These are phyloP conservation scores for Parastagonospora avenae DNA, from an alignment of 2,329 filamentous ascomycete species.

Conservation along the genomic window DNA sequence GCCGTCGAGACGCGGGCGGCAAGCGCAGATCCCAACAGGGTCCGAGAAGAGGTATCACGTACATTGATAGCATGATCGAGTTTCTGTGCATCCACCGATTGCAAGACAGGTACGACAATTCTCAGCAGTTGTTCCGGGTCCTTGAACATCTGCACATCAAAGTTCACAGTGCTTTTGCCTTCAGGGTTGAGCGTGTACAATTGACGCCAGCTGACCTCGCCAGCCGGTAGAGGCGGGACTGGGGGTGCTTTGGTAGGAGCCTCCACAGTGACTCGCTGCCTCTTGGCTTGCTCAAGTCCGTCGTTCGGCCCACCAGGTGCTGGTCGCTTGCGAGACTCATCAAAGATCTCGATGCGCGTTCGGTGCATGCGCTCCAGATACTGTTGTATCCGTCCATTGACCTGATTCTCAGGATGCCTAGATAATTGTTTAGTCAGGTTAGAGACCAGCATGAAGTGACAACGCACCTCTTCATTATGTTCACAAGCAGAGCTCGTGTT, in stretches of 20 bases:
- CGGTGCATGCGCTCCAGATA: slow-evolving; percentile 83
- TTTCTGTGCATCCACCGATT: slow-evolving; percentile 69
- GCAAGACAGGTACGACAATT: slow-evolving; percentile 80
- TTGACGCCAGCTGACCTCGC: slow-evolving; percentile 78
- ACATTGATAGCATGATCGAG: slow-evolving; percentile 76
- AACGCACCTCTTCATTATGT: slow-evolving; percentile 76
- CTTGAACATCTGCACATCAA: slow-evolving; percentile 82
- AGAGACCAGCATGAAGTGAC: neutral
- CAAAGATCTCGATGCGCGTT: slow-evolving; percentile 76
- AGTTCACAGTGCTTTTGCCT: slow-evolving; percentile 68
- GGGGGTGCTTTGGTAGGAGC: slow-evolving; percentile 52
- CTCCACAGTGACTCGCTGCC: slow-evolving; percentile 70
- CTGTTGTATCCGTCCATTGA: slow-evolving; percentile 80
- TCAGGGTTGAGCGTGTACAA: slow-evolving; percentile 86
- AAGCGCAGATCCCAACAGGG: neutral
- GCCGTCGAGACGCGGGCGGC: neutral
- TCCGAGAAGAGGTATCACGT: slow-evolving; percentile 41
- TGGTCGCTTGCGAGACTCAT: slow-evolving; percentile 80
- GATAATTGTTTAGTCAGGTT: slow-evolving; percentile 2
- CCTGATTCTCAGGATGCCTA: slow-evolving; percentile 80
- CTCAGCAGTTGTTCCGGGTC: slow-evolving; percentile 72
- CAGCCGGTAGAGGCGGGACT: slow-evolving; percentile 74
- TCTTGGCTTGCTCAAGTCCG: slow-evolving; percentile 76
- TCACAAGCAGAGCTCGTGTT: slow-evolving; percentile 79
- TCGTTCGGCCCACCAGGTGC: slow-evolving; percentile 73